Evolutionary conservation across 345 rosid species (phyloP), one percentile per base, ranked within the genome.

Genomic region (Populus tremula): DNA sequence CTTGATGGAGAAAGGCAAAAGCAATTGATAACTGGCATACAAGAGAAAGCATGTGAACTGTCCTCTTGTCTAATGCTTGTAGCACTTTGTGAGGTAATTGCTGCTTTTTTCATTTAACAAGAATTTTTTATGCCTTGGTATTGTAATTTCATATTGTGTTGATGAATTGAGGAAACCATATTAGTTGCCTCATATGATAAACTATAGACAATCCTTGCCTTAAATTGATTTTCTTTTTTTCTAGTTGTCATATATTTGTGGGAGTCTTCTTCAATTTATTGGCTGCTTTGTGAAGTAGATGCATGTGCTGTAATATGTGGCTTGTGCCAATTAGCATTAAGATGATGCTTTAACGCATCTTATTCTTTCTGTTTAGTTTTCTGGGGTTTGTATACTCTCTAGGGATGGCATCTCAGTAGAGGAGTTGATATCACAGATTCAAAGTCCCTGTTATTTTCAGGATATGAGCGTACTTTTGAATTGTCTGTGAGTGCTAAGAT

Each of bases 21-120:
- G 67, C 82, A 80, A 77, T 83, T 95, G 82, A 76, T 90, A 39
- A 79, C 80, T 45, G 80, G 84, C 18, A 84, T 92, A 75, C 85
- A 78, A 75, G 85, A 88, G 69, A 89, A 83, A 85, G 98, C 98
- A 47, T 63, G 17, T 50, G 87, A 92, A 54, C 89, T 91, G 50
- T 82, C 91, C 27, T 89, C 94, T 20, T 88, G 89, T 84, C 85
- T 81, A 73, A 91, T 95, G 97, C 90, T 95, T 47, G 92, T 95
- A 64, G 88, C 91, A 69, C 88, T 95, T 71, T 91, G 94, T 66
- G 99, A 95, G 99, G 98, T 95, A 90, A 84, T n/a, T 74, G 27
- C 31, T 63, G 27, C 68, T 62, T 61, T 66, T 31, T 36, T 20
- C 70, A 31, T 21, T 6, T 0, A 54, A 21, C 61, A 54, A 54